A percentile compares a stretch with the other conserved stretches of the same genome.
Evolutionary conservation across 208 protist species (phyloP).

Genomic region (Acanthamoeba castellanii): DNA sequence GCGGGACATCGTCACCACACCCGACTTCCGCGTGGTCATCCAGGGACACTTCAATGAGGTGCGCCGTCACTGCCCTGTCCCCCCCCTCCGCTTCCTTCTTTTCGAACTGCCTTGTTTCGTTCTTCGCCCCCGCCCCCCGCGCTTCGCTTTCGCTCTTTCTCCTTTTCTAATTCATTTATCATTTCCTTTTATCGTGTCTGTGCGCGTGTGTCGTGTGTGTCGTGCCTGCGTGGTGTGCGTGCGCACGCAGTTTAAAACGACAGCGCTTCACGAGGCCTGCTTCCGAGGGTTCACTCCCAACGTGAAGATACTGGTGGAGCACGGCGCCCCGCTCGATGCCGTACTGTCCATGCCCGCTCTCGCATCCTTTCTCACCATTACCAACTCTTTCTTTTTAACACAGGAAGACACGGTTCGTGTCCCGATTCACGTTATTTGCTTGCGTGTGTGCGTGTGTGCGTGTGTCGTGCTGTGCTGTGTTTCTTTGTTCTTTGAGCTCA

Average conservation of each 20-base stretch:
- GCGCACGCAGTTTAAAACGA: not conserved
- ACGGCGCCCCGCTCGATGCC: slow-evolving; percentile 45
- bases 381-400: not conserved
- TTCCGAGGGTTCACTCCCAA: slow-evolving; percentile 23
- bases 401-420: slow-evolving; percentile 30
- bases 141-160: not conserved
- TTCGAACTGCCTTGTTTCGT: not conserved
- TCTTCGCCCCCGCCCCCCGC: not conserved
- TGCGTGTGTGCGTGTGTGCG: not conserved
- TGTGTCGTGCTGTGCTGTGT: not conserved
- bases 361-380: not conserved
- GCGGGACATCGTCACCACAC: not conserved
- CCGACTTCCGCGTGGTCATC: not conserved
- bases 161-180: not conserved
- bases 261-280: slow-evolving; percentile 33
- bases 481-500: not conserved
- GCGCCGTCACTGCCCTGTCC: not conserved
- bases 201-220: not conserved
- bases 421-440: not conserved
- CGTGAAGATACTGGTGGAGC: slow-evolving; percentile 30
- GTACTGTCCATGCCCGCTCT: too few relatives aligned
- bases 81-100: not conserved
- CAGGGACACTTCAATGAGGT: slow-evolving; percentile 11
- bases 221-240: not conserved
- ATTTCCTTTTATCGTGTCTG: not conserved